phyloP scores from a whole-genome alignment of 306 rosid genomes.

The Cicer pinnatifidum region DNA sequence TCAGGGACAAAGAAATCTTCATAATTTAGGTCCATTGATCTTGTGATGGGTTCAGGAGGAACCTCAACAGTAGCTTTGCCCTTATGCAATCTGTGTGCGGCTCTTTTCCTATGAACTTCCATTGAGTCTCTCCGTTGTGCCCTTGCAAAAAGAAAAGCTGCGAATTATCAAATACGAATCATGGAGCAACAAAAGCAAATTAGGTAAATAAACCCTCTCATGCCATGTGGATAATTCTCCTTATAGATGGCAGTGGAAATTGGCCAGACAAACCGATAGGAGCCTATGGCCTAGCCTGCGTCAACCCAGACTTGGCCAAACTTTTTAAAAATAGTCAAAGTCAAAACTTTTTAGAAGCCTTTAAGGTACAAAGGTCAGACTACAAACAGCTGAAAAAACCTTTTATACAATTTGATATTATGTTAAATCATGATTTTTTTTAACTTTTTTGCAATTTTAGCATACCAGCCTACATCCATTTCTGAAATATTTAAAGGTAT shows the following conservation, averaged over 20 bases:
- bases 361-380: no score
- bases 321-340: no score
- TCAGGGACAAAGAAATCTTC: conserved; percentile 51
- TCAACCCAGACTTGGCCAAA: no score
- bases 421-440: no score
- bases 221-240: neutral
- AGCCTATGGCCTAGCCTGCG: no score
- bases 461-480: no score
- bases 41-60: conserved; percentile 49
- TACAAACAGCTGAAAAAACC: no score
- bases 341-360: no score
- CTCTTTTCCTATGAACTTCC: conserved; percentile 40
- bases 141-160: conserved; percentile 74
- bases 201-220: neutral
- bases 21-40: conserved; percentile 42
- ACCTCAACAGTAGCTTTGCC: conserved; percentile 52
- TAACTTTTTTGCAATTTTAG: no score
- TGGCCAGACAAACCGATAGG: no score
- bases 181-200: conserved; percentile 25
- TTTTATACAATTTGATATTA: no score
- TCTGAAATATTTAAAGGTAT: no score
- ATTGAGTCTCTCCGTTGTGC: conserved; percentile 57
- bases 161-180: conserved; percentile 43
- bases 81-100: conserved; percentile 47
- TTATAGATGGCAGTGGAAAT: neutral